Evolutionary conservation across 306 rosid genomes (phyloP).

Genomic region (Pterocarpus macrocarpus): DNA sequence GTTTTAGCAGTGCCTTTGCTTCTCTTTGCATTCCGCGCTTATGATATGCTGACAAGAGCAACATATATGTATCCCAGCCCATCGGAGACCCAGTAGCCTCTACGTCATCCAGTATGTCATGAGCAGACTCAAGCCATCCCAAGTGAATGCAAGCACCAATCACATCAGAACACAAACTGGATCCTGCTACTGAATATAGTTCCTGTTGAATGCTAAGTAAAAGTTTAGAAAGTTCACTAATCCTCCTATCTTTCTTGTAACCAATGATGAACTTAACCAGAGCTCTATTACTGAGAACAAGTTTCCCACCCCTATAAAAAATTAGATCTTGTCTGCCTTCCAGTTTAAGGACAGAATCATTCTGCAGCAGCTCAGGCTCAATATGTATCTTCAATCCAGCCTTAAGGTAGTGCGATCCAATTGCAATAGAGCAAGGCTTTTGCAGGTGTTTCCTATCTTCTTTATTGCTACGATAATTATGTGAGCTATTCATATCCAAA

Average conservation of each 20-base stretch:
- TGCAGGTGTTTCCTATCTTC: conserved; percentile 47
- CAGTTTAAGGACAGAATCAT: conserved; percentile 73
- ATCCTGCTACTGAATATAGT: conserved; percentile 59
- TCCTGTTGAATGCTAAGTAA: conserved; percentile 62
- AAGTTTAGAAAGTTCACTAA: conserved; percentile 72
- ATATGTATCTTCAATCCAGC: conserved; percentile 65
- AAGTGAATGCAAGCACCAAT: conserved; percentile 74
- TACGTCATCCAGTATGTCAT: conserved; percentile 86
- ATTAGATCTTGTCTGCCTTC: conserved; percentile 71
- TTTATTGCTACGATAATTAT: conserved; percentile 44
- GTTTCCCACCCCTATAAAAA: conserved; percentile 66
- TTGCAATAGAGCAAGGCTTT: conserved; percentile 63
- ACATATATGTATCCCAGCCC: conserved; percentile 49
- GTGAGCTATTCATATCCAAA: conserved; percentile 63
- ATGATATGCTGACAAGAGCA: conserved; percentile 71
- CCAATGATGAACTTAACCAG: conserved; percentile 69
- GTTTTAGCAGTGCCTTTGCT: conserved; percentile 73
- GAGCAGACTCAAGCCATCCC: conserved; percentile 91
- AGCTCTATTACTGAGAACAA: conserved; percentile 68
- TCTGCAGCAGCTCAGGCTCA: conserved; percentile 70
- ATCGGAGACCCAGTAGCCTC: conserved; percentile 61
- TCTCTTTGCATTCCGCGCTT: conserved; percentile 68
- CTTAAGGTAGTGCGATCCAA: conserved; percentile 76
- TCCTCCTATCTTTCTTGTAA: conserved; percentile 60
- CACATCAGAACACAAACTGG: conserved; percentile 64